Conservation (phyloP, 2,329 filamentous ascomycete genomes). For the Aspergillus awamori region DNA sequence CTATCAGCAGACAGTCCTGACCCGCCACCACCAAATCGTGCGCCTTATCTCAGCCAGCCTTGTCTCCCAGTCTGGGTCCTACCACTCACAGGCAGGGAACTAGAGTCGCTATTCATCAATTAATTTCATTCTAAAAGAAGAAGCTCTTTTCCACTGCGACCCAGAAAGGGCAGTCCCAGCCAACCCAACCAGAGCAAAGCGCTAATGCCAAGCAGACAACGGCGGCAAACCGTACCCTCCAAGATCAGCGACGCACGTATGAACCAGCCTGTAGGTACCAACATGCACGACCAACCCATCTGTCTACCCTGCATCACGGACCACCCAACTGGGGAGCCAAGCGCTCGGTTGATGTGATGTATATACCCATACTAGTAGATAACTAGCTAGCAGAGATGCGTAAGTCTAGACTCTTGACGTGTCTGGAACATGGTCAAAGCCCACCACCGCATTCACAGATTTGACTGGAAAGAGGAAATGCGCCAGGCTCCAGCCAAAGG, state of each 20-base stretch:
- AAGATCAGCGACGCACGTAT: not conserved
- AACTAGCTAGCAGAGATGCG: not conserved
- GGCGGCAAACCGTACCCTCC: not conserved
- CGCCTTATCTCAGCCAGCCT: not conserved
- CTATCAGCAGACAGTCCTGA: not conserved
- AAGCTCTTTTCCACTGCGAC: too few species aligned
- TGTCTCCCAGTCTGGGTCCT: not conserved
- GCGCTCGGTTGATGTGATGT: not conserved
- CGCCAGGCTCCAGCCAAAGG: too few species aligned
- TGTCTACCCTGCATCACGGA: not conserved
- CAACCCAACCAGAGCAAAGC: not conserved
- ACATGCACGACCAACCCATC: not conserved
- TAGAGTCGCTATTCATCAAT: not conserved
- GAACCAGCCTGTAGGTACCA: not conserved
- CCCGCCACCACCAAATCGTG: not conserved
- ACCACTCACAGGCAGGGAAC: not conserved
- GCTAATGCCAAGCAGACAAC: not conserved
- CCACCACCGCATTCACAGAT: not conserved
- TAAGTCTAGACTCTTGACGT: not conserved
- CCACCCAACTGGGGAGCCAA: not conserved
- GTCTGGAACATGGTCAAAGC: not conserved
- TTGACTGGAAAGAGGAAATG: too few species aligned
- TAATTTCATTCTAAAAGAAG: not conserved
- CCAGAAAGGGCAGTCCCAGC: not conserved
- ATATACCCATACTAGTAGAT: not conserved